phyloP scores from a whole-genome alignment of 257 asterid genomes.

The Eustoma russellianum region DNA sequence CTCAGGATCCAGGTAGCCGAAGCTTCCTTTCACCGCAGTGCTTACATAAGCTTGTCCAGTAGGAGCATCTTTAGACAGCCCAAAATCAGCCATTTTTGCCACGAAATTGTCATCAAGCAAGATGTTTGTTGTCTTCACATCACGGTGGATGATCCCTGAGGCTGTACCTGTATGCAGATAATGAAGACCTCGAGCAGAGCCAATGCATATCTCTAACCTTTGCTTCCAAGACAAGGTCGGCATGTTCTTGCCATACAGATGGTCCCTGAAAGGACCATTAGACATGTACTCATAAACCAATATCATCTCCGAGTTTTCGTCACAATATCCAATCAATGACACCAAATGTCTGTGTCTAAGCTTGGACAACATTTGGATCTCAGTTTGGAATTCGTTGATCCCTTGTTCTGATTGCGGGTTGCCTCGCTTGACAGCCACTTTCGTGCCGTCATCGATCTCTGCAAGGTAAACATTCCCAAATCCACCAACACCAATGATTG shows the following conservation, averaged over 20 bases:
- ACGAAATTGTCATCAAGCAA: constrained; percentile 58
- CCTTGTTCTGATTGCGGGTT: constrained; percentile 97
- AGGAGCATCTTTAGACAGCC: constrained; percentile 75
- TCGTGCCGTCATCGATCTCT: constrained; percentile 56
- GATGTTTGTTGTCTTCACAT: constrained; percentile 80
- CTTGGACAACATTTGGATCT: constrained; percentile 82
- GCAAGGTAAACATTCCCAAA: constrained; percentile 77
- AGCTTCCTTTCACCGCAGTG: constrained; percentile 95
- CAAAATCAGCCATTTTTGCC: constrained; percentile 95
- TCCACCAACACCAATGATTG: constrained; percentile 81
- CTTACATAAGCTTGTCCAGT: constrained; percentile 67
- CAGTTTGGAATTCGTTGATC: constrained; percentile 80
- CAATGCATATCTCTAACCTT: constrained; percentile 74
- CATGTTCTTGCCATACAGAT: constrained; percentile 46
- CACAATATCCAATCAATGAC: constrained; percentile 85
- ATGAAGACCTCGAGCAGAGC: constrained; percentile 87
- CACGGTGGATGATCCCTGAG: constrained; percentile 82
- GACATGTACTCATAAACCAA: constrained; percentile 86
- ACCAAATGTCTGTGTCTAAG: constrained; percentile 88
- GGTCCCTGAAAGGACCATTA: constrained; percentile 80
- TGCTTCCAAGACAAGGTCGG: constrained; percentile 62
- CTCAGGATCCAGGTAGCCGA: constrained; percentile 86
- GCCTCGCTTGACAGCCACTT: constrained; percentile 84
- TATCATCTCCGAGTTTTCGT: constrained; percentile 81
- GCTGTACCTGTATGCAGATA: constrained; percentile 91